phyloP scores from a whole-genome alignment of 176 grass and related monocot genomes.

The Olyra latifolia region DNA sequence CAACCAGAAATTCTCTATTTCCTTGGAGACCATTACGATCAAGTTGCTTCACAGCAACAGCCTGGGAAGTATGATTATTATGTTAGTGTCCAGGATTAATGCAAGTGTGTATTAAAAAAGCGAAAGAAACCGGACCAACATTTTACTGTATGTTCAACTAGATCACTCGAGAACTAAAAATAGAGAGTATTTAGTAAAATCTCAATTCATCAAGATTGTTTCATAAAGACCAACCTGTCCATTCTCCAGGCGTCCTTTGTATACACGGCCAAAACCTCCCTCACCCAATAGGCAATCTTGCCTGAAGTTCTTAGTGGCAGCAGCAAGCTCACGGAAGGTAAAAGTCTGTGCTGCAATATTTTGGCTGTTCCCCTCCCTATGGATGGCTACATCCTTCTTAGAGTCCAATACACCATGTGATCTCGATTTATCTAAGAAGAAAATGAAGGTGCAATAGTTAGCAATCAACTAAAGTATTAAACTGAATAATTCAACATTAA shows the following conservation, averaged over 20 bases:
- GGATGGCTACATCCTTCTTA: conserved; percentile 60
- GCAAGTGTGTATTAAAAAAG: conserved; percentile 7
- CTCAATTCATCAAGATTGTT: not conserved
- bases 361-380: conserved; percentile 64
- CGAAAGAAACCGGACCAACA: conserved; percentile 17
- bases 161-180: not conserved
- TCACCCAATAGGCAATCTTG: conserved; percentile 77
- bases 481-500: not conserved
- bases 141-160: conserved; percentile 18
- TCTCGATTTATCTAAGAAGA: conserved; percentile 63
- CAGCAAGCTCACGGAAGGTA: conserved; percentile 86
- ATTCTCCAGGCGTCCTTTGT: conserved; percentile 76
- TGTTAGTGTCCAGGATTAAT: conserved; percentile 29
- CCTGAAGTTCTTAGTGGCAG: conserved; percentile 81
- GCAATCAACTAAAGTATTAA: not conserved
- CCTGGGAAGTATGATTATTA: conserved; percentile 41
- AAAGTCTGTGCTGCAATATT: conserved; percentile 92
- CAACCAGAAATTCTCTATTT: conserved; percentile 89
- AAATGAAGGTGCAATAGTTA: conserved; percentile 24
- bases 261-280: conserved; percentile 81
- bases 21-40: conserved; percentile 90
- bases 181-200: conserved; percentile 12
- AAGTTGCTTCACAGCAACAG: conserved; percentile 90
- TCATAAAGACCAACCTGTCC: conserved; percentile 58
- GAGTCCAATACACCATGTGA: conserved; percentile 46